Evolutionary conservation across 352 stramenopile species (phyloP).

Genomic region (Phytophthora megakarya): DNA sequence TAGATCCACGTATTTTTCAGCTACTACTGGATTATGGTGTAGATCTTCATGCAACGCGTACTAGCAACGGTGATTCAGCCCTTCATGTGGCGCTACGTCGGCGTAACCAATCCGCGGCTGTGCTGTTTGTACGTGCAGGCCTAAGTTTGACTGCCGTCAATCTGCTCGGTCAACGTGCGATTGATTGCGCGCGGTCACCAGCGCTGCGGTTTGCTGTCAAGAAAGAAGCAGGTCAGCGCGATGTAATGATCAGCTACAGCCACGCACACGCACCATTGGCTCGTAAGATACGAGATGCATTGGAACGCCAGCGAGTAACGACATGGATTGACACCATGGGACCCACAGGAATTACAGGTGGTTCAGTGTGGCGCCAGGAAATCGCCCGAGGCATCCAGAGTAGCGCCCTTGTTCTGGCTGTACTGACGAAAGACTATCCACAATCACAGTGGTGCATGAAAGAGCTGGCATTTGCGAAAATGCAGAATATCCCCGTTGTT

Average conservation of each 20-base stretch:
- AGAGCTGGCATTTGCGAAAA: conserved; percentile 84
- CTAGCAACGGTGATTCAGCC: conserved; percentile 71
- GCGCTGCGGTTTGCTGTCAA: conserved; percentile 83
- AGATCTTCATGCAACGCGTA: conserved; percentile 58
- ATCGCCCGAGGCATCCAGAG: conserved; percentile 79
- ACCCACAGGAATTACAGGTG: conserved; percentile 79
- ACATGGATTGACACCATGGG: conserved; percentile 90
- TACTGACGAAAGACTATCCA: conserved; percentile 81
- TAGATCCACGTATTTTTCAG: conserved; percentile 63
- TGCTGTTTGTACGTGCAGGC: conserved; percentile 71
- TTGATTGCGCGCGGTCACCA: conserved; percentile 72
- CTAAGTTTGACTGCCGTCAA: conserved; percentile 72
- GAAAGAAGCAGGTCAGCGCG: conserved; percentile 79
- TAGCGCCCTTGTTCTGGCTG: conserved; percentile 71
- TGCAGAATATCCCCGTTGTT: conserved; percentile 85
- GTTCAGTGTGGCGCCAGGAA: conserved; percentile 79
- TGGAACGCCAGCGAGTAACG: conserved; percentile 75
- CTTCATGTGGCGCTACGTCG: conserved; percentile 76
- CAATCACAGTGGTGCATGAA: conserved; percentile 88
- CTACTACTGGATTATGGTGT: conserved; percentile 53
- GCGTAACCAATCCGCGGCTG: conserved; percentile 68
- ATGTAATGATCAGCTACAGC: conserved; percentile 90
- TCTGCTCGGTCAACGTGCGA: conserved; percentile 63
- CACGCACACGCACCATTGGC: conserved; percentile 75
- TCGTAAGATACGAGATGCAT: conserved; percentile 63